Evolutionary conservation across 106 monocot genomes (phyloP).

Genomic region (Acanthochlamys bracteata): DNA sequence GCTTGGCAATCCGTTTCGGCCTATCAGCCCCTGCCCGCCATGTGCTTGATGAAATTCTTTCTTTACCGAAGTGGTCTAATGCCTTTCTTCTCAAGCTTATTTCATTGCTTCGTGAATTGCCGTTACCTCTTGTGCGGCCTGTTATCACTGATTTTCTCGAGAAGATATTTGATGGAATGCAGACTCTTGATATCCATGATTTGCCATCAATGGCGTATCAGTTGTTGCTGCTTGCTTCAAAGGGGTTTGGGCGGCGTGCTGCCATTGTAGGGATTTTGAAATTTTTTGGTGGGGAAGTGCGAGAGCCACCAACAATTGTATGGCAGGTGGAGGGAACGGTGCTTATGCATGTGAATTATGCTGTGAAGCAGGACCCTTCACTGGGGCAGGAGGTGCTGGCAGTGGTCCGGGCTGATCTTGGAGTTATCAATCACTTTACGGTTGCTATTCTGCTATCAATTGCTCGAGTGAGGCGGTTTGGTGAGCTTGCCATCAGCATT

Average conservation of each 20-base stretch:
- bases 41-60: constrained; percentile 12
- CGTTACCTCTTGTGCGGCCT: constrained; percentile 8
- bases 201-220: constrained; percentile 80
- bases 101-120: constrained; percentile 47
- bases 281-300: constrained; percentile 46
- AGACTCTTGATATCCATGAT: constrained; percentile 64
- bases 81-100: constrained; percentile 46
- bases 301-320: constrained; percentile 40
- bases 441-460: constrained; percentile 62
- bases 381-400: constrained; percentile 61
- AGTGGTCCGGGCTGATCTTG: constrained; percentile 21
- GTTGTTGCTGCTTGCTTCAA: constrained; percentile 69
- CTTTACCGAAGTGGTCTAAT: constrained; percentile 43
- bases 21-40: neutral
- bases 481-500: constrained; percentile 38
- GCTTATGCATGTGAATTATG: constrained; percentile 87
- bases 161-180: constrained; percentile 51
- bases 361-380: constrained; percentile 85
- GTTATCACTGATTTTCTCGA: constrained; percentile 36
- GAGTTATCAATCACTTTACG: constrained; percentile 56
- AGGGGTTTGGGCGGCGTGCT: constrained; percentile 32
- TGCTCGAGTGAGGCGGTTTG: constrained; percentile 64
- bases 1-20: constrained; percentile 8
- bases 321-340: constrained; percentile 81
- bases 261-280: constrained; percentile 48